Evolutionary conservation across 192 early-diverging fungal genomes (phyloP), one percentile per base, ranked within the genome.

Genomic region (Backusella morwellensis): DNA sequence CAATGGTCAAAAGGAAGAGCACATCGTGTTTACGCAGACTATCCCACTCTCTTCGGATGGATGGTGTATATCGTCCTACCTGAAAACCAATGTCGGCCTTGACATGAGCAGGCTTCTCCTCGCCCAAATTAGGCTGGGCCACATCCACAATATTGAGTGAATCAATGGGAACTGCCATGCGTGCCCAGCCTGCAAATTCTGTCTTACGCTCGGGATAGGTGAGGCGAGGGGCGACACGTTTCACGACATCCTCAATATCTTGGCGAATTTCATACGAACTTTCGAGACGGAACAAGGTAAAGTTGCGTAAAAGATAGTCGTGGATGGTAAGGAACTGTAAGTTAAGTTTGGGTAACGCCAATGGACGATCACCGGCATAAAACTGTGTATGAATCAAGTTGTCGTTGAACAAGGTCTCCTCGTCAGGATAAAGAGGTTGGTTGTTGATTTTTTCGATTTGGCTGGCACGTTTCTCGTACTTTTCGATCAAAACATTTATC

Each of bases 261-360:
- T 95, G 90, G 42, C 96, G 87, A 67, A 99, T 94, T 63, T 91
- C 94, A 73, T 90, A 93, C 1, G 91, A 91, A 54, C 88, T 89
- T 78, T 99, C 98, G 23, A 96, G 75, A 8, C 92, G 90, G 83
- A 93, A 93, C 34, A 99, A 85, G 52, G 90, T 89, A 70, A 95
- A 94, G 80, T 94, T 94, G 38, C 98, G 89, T 19, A 91, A 82
- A 56, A 99, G 80, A 82, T 98, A 98, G 79, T 99, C 98, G 42
- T 93, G 92, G 21, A 96, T 78, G 0, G 96, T 93, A 74, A 99
- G 85, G 79, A 94, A 99, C 86, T 99, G 98, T 29, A 99, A 85
- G 68, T 93, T 93, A 23, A 99, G 87, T 79, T 97, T 96, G 4
- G 98, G 98, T 6, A 97, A 81, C 1, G 93, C 88, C 17, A 91